phyloP scores from a whole-genome alignment of 2,329 filamentous ascomycete genomes.

The Calonectria fujianensis region DNA sequence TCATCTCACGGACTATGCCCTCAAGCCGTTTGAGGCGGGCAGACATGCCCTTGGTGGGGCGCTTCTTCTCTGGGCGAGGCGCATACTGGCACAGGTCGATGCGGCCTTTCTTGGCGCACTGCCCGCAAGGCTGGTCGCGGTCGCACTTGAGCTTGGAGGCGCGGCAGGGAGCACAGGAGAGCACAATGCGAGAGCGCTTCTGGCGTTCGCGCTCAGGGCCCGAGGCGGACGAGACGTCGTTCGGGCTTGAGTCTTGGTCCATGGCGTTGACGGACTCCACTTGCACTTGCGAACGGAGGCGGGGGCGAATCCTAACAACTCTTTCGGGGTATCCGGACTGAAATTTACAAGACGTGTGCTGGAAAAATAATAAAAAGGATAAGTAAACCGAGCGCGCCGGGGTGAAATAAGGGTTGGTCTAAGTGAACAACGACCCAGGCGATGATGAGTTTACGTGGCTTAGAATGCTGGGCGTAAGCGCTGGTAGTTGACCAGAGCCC shows the following conservation, averaged over 20 bases:
- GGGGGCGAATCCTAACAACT: not conserved
- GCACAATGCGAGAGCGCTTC: conserved; percentile 70
- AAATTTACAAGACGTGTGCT: not conserved
- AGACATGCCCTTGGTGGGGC: conserved; percentile 70
- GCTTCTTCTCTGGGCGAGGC: conserved; percentile 64
- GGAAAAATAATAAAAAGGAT: not conserved
- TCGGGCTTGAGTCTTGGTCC: conserved; percentile 50
- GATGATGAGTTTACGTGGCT: conserved; percentile 30
- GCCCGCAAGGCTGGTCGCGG: conserved; percentile 69
- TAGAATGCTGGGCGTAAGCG: conserved; percentile 19
- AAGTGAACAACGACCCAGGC: conserved; percentile 15
- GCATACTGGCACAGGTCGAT: conserved; percentile 69
- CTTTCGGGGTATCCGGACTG: not conserved
- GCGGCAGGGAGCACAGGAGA: conserved; percentile 73
- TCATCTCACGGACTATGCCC: conserved; percentile 74
- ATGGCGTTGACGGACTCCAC: conserved; percentile 29
- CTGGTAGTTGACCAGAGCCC: not conserved
- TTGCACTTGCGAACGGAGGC: conserved; percentile 17
- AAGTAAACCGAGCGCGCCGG: not conserved
- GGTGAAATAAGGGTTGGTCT: not conserved
- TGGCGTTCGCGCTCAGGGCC: conserved; percentile 45
- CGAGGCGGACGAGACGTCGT: conserved; percentile 48
- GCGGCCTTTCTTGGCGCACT: conserved; percentile 71
- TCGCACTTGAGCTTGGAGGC: conserved; percentile 75
- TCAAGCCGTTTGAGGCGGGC: conserved; percentile 73